A percentile compares a stretch with the other conserved stretches of the same genome.
These are phyloP conservation scores for Lobosporangium transversale DNA, from an alignment of 192 early-diverging fungal species.

Conservation along the genomic window DNA sequence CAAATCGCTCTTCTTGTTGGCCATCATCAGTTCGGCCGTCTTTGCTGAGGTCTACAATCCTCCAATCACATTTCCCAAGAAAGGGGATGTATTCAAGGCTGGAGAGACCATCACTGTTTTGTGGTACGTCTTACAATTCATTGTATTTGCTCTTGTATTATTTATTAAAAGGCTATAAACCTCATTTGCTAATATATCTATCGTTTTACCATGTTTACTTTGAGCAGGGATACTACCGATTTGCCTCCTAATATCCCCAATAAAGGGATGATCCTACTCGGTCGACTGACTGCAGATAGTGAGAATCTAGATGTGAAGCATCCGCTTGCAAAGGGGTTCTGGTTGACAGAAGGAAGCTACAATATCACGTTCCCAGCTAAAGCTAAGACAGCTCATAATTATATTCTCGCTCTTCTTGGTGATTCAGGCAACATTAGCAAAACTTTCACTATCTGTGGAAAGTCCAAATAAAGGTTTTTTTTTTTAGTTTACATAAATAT, in stretches of 20 bases:
- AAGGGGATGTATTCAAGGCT: not conserved
- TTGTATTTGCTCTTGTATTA: too few species aligned
- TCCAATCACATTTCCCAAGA: not conserved
- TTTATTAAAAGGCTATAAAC: too few species aligned
- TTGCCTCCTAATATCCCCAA: too few species aligned
- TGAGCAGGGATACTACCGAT: too few species aligned
- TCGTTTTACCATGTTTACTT: too few species aligned
- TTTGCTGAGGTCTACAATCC: not conserved
- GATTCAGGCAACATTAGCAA: not conserved
- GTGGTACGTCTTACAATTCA: not conserved
- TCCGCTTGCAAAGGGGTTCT: not conserved
- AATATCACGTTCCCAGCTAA: not conserved
- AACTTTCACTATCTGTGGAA: not conserved
- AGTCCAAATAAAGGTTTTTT: too few species aligned
- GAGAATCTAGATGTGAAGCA: not conserved
- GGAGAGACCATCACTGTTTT: not conserved
- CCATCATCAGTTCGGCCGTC: not conserved
- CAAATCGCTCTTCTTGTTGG: not conserved
- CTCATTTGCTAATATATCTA: too few species aligned
- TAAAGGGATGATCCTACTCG: not conserved
- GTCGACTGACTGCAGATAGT: not conserved
- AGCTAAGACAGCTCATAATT: not conserved
- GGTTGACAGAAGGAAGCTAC: not conserved
- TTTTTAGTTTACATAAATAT: too few species aligned
- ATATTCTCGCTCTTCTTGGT: not conserved